Percentiles rank a stretch among this genome's conserved stretches.
Conservation (phyloP, 148 eudicot species). For the Silene latifolia region DNA sequence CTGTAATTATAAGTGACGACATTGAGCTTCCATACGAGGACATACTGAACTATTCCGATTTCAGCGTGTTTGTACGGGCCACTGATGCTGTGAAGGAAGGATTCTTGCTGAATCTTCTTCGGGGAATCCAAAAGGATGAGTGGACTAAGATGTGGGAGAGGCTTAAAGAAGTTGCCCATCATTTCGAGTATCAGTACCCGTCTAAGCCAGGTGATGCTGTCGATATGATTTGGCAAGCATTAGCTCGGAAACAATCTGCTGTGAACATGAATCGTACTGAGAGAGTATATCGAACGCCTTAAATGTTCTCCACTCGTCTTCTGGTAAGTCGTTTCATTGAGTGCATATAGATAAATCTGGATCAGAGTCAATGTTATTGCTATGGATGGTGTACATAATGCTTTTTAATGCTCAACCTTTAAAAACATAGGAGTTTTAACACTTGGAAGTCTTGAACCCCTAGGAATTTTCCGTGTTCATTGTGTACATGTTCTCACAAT, state of each 20-base stretch:
- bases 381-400: neutral
- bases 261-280: slow-evolving; percentile 30
- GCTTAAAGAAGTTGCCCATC: slow-evolving; percentile 54
- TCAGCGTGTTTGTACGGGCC: slow-evolving; percentile 60
- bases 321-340: neutral
- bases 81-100: slow-evolving; percentile 68
- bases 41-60: slow-evolving; percentile 66
- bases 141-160: slow-evolving; percentile 93
- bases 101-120: slow-evolving; percentile 58
- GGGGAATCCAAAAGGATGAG: slow-evolving; percentile 51
- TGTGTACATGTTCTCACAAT: no score
- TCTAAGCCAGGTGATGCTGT: slow-evolving; percentile 72
- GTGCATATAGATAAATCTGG: neutral
- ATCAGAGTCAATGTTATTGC: neutral
- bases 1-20: slow-evolving; percentile 83
- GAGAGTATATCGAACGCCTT: slow-evolving; percentile 40
- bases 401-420: neutral
- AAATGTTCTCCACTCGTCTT: slow-evolving; percentile 1
- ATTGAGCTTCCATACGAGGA: slow-evolving; percentile 93
- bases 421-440: neutral
- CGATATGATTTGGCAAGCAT: slow-evolving; percentile 85
- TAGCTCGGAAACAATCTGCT: slow-evolving; percentile 45
- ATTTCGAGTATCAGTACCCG: slow-evolving; percentile 81
- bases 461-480: no score
- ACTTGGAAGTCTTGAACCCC: no score